Conservation (phyloP, 2,329 filamentous ascomycete species). For the Penicillium sp. region DNA sequence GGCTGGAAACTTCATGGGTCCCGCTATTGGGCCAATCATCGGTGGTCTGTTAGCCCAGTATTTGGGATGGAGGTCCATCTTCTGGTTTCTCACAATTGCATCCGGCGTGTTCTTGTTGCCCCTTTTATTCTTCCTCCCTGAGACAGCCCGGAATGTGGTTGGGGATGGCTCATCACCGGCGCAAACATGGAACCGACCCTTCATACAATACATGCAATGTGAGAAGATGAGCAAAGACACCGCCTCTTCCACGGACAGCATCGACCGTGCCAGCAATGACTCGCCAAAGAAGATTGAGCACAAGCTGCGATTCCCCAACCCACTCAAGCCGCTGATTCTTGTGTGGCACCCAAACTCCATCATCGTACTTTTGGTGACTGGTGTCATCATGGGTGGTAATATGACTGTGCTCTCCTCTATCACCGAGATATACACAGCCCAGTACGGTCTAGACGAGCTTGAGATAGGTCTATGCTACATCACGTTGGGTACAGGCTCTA, state of each 20-base stretch:
- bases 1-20: conserved; percentile 34
- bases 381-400: conserved; percentile 18
- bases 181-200: conserved; percentile 15
- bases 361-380: conserved; percentile 25
- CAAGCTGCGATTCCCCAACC: conserved; percentile 16
- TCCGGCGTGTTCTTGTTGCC: conserved; percentile 33
- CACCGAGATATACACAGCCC: conserved; percentile 11
- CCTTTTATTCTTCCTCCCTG: conserved; percentile 19
- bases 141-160: conserved; percentile 35
- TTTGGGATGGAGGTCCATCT: conserved; percentile 54
- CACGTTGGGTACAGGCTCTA: conserved; percentile 28
- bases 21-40: conserved; percentile 51
- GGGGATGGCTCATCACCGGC: conserved; percentile 24
- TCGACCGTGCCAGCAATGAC: conserved; percentile 1
- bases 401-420: conserved; percentile 33
- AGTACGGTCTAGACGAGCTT: conserved; percentile 36
- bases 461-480: conserved; percentile 40
- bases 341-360: conserved; percentile 32
- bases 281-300: conserved; percentile 8
- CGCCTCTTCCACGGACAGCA: background rate
- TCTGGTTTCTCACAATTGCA: conserved; percentile 54
- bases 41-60: conserved; percentile 50
- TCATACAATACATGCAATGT: conserved; percentile 4
- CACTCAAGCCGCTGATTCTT: conserved; percentile 29
- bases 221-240: background rate